These are phyloP conservation scores for Nitzschia sp. DNA, from an alignment of 108 stramenopile genomes.

Conservation along the genomic window DNA sequence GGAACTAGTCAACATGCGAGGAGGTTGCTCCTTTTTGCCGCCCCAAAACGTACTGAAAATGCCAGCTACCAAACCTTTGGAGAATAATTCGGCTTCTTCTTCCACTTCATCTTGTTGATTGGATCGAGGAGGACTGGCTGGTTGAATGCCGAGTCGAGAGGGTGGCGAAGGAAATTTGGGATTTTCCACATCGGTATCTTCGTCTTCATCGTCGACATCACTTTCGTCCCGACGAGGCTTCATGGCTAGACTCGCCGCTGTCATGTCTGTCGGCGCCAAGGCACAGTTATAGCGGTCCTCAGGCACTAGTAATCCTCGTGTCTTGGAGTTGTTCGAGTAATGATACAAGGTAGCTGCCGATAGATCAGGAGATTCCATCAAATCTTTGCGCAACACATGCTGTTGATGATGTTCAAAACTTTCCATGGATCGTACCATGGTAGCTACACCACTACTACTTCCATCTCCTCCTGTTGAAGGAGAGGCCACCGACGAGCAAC, in stretches of 20 bases:
- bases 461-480: too few species aligned
- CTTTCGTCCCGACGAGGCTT: neutral
- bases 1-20: too few species aligned
- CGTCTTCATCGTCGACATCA: neutral
- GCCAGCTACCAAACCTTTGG: neutral
- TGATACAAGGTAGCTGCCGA: neutral
- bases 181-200: neutral
- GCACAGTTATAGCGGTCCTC: constrained; percentile 13
- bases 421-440: constrained; percentile 6
- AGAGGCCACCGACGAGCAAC: neutral
- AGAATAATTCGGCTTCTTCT: neutral
- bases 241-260: constrained; percentile 8
- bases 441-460: neutral
- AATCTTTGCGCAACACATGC: constrained; percentile 4
- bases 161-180: neutral
- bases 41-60: neutral
- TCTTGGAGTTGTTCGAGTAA: neutral
- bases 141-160: neutral
- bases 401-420: constrained; percentile 3
- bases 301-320: neutral
- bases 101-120: too few species aligned
- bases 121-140: neutral
- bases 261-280: constrained; percentile 2
- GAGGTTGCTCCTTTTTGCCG: neutral
- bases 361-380: constrained; percentile 6